These are phyloP conservation scores for Kalmusia sp. DNA, from an alignment of 2,329 filamentous ascomycete species.

Conservation along the genomic window DNA sequence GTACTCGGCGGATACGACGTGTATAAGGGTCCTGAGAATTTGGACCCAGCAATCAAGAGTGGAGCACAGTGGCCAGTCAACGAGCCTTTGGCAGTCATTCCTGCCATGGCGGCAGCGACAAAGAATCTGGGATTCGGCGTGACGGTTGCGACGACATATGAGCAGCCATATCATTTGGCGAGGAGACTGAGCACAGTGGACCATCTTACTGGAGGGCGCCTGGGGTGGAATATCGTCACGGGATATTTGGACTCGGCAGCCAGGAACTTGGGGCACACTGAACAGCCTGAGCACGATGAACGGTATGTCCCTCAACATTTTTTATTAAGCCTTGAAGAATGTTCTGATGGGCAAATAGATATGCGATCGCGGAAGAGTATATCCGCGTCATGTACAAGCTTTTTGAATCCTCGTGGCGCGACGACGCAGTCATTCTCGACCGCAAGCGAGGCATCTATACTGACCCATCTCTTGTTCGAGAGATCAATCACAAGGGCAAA, in stretches of 20 bases:
- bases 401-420: slow-evolving; percentile 69
- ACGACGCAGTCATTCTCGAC: slow-evolving; percentile 68
- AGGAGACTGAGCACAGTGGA: slow-evolving; percentile 69
- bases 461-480: slow-evolving; percentile 62
- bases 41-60: slow-evolving; percentile 65
- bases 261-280: slow-evolving; percentile 63
- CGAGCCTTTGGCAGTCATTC: slow-evolving; percentile 67
- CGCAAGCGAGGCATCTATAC: slow-evolving; percentile 65
- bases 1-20: slow-evolving; percentile 72
- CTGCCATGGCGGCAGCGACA: slow-evolving; percentile 71
- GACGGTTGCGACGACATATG: slow-evolving; percentile 71
- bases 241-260: slow-evolving; percentile 71
- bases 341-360: too few species aligned
- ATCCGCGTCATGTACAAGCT: slow-evolving; percentile 73
- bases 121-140: slow-evolving; percentile 69
- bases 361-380: slow-evolving; percentile 73
- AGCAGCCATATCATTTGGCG: slow-evolving; percentile 71
- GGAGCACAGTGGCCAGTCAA: slow-evolving; percentile 74
- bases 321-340: too few species aligned
- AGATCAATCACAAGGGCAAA: slow-evolving; percentile 71
- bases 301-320: slow-evolving; percentile 66
- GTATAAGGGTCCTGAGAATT: slow-evolving; percentile 64
- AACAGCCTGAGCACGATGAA: slow-evolving; percentile 68
- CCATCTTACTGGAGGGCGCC: slow-evolving; percentile 67
- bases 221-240: slow-evolving; percentile 61